Evolutionary conservation across 441 rosid genomes (phyloP).

Genomic region (Pelargonium citronellum): DNA sequence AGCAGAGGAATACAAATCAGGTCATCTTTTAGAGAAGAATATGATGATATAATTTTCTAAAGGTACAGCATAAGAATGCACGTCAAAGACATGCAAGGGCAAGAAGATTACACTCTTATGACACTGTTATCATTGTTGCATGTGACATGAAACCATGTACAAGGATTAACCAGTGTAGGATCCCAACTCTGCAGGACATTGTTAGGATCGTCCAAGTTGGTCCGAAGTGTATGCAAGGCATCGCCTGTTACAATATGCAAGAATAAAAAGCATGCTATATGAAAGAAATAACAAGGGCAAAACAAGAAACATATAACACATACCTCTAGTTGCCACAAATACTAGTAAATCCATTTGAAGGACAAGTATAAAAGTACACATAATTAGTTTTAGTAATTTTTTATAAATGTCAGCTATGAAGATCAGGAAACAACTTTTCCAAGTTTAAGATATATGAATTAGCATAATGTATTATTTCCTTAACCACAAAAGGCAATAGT

Average conservation of each 20-base stretch:
- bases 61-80: background rate
- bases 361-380: background rate
- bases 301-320: background rate
- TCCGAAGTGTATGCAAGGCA: slow-evolving; percentile 77
- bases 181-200: slow-evolving; percentile 98
- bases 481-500: background rate
- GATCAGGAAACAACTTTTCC: background rate
- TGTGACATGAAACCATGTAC: slow-evolving; percentile 98
- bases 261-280: background rate
- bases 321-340: background rate
- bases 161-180: slow-evolving; percentile 96
- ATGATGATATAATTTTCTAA: background rate
- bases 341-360: background rate
- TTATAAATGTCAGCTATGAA: background rate
- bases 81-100: slow-evolving; percentile 13
- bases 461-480: background rate
- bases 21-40: slow-evolving; percentile 10
- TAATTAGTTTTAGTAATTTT: background rate
- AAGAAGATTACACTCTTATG: slow-evolving; percentile 66
- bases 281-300: background rate
- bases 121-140: slow-evolving; percentile 94
- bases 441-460: background rate
- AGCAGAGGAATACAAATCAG: slow-evolving; percentile 15
- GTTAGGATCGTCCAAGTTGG: slow-evolving; percentile 69
- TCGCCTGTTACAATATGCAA: slow-evolving; percentile 53